phyloP scores from a whole-genome alignment of 2,329 filamentous ascomycete species.

The Alternaria ventricosa region DNA sequence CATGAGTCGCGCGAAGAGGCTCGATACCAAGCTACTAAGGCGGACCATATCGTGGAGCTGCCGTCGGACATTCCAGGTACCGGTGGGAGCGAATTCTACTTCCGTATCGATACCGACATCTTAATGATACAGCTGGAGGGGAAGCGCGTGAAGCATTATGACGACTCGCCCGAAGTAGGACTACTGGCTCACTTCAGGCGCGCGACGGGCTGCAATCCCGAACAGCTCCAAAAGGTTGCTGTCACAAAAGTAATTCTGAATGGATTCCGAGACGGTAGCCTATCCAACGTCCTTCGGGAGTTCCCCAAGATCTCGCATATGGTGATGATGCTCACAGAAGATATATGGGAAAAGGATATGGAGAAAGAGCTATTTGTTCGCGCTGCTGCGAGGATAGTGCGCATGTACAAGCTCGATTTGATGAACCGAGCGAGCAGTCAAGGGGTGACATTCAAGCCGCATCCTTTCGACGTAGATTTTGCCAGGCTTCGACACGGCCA shows the following conservation, averaged over 20 bases:
- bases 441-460: not conserved
- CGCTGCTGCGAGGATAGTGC: slow-evolving; percentile 25
- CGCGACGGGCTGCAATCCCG: slow-evolving; percentile 14
- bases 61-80: not conserved
- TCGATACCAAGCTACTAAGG: slow-evolving; percentile 22
- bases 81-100: slow-evolving; percentile 18
- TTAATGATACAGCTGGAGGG: slow-evolving; percentile 22
- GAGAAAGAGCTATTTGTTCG: slow-evolving; percentile 22
- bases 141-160: slow-evolving; percentile 18
- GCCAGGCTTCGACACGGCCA: slow-evolving; percentile 5
- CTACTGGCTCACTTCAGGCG: slow-evolving; percentile 26
- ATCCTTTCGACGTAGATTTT: slow-evolving; percentile 19
- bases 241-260: slow-evolving; percentile 22
- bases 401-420: slow-evolving; percentile 24
- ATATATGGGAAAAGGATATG: not conserved
- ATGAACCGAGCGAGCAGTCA: not conserved
- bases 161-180: slow-evolving; percentile 27
- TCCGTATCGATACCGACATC: slow-evolving; percentile 28
- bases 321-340: slow-evolving; percentile 23
- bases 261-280: slow-evolving; percentile 22
- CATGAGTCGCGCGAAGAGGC: slow-evolving; percentile 28
- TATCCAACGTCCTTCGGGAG: slow-evolving; percentile 25
- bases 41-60: slow-evolving; percentile 17
- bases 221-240: slow-evolving; percentile 15
- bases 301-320: slow-evolving; percentile 26